Evolutionary conservation across 192 early-diverging fungal genomes (phyloP), one percentile per base, ranked within the genome.

Genomic region (Rhizoclosmatium globosum): DNA sequence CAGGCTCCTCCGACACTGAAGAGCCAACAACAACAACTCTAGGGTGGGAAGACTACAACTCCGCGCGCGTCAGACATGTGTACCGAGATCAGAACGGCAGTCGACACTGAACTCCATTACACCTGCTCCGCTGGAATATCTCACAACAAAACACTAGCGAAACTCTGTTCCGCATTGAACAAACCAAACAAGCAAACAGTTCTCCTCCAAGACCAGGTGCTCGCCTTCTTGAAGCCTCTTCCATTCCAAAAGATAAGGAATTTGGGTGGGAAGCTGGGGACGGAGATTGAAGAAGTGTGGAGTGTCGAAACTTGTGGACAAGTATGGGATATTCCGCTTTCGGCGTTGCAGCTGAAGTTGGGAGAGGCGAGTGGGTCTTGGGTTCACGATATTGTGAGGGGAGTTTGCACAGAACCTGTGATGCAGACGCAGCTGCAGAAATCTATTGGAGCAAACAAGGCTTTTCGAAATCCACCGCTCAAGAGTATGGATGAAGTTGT

Each of bases 111-210:
- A 74, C 87, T 96, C 0, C 85, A 89, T 2, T 96, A 94, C 71
- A 95, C 93, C 0, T 94, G 94, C 71, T 70, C 74, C 13, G 76
- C 80, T 21, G 92, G 93, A 6, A 90, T 99, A 39, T 90, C 95
- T 4, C 95, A 95, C 81, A 97, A 95, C 82, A 93, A 93, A 59
- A 90, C 91, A 2, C 81, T 96, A 23, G 93, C 95, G 2, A 99
- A 99, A 79, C 83, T 99, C 3, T 91, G 94, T 61, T 94, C 93
- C 43, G 92, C 89, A 1, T 61, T 93, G 65, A 92, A 98, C 81
- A 98, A 98, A 57, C 96, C 96, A 2, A 89, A 93, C 79, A 90
- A 92, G 48, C 79, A 97, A 89, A 96, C 95, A 0, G 80, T 95
- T 39, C 72, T 98, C 3, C 83, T 92, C 43, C 79, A 88, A 7